These are phyloP conservation scores for Fusarium napiforme DNA, from an alignment of 2,329 filamentous ascomycete species.

Conservation along the genomic window DNA sequence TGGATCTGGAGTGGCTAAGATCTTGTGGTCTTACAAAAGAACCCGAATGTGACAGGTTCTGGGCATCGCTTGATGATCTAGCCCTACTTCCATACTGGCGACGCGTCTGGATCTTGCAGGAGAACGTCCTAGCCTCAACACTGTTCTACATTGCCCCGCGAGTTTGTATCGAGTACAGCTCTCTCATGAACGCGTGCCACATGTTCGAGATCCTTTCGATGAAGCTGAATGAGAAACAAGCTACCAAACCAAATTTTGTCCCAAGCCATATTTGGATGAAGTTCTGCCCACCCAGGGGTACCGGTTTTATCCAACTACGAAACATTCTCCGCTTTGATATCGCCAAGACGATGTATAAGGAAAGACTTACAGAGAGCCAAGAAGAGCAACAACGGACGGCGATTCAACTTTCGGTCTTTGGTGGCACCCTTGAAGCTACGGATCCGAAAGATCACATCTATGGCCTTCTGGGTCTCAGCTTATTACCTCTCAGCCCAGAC, in stretches of 20 bases:
- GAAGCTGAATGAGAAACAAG: neutral
- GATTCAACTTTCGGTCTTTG: neutral
- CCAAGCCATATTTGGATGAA: constrained; percentile 2
- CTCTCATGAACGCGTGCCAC: neutral
- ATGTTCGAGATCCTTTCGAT: neutral
- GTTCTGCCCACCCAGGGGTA: neutral
- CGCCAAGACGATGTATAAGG: neutral
- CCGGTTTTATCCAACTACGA: neutral
- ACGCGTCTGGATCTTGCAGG: neutral
- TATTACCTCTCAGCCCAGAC: neutral
- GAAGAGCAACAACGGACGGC: too few relatives aligned
- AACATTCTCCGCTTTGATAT: neutral
- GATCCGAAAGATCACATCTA: constrained; percentile 1
- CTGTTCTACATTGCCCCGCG: neutral
- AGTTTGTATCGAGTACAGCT: neutral
- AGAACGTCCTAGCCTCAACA: neutral
- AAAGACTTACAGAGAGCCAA: neutral
- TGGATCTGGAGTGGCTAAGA: neutral
- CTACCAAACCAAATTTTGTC: neutral
- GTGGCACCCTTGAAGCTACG: neutral
- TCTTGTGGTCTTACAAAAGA: neutral
- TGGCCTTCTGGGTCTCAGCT: neutral
- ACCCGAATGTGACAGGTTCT: neutral
- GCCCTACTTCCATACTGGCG: neutral
- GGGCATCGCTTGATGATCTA: neutral